phyloP scores from a whole-genome alignment of 805 yeast species.

The Candida multigemmis region DNA sequence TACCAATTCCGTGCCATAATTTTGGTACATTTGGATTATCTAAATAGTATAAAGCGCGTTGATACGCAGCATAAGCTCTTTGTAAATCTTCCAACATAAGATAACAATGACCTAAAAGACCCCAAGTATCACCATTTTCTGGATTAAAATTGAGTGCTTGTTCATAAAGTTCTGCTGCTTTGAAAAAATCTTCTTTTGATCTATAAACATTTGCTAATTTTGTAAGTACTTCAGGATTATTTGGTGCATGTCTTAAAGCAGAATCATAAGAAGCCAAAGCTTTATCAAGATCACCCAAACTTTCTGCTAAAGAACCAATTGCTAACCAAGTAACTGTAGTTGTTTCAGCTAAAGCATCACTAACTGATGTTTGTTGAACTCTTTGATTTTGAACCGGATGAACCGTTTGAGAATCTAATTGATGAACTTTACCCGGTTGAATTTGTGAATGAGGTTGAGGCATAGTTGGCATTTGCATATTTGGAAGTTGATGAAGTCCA shows the following conservation, averaged over 20 bases:
- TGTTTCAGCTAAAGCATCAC: slow-evolving; percentile 31
- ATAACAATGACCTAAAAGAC: slow-evolving; percentile 91
- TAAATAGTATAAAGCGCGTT: slow-evolving; percentile 85
- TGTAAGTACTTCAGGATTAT: slow-evolving; percentile 76
- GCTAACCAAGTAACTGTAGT: slow-evolving; percentile 85
- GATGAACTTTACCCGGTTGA: slow-evolving; percentile 2
- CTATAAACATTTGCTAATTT: slow-evolving; percentile 84
- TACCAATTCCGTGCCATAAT: slow-evolving; percentile 98
- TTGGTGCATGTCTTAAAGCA: slow-evolving; percentile 79
- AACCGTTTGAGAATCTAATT: slow-evolving; percentile 1
- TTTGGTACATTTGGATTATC: slow-evolving; percentile 94
- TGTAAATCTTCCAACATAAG: slow-evolving; percentile 94
- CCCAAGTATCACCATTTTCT: slow-evolving; percentile 96
- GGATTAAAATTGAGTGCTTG: slow-evolving; percentile 74
- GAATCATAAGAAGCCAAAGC: slow-evolving; percentile 86
- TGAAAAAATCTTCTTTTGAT: slow-evolving; percentile 80
- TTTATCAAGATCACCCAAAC: slow-evolving; percentile 78
- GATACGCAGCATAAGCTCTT: slow-evolving; percentile 93
- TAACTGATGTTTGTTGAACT: slow-evolving; percentile 3
- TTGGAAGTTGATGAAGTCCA: too few species aligned
- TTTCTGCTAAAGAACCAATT: slow-evolving; percentile 82
- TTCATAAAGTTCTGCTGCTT: slow-evolving; percentile 92
- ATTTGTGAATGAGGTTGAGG: slow-evolving; percentile 1
- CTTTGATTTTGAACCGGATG: slow-evolving; percentile 2
- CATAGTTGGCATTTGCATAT: too few species aligned